Percentiles rank a stretch among this genome's conserved stretches.
Conservation (phyloP, 805 yeast genomes). For the Barnettozyma populi region DNA sequence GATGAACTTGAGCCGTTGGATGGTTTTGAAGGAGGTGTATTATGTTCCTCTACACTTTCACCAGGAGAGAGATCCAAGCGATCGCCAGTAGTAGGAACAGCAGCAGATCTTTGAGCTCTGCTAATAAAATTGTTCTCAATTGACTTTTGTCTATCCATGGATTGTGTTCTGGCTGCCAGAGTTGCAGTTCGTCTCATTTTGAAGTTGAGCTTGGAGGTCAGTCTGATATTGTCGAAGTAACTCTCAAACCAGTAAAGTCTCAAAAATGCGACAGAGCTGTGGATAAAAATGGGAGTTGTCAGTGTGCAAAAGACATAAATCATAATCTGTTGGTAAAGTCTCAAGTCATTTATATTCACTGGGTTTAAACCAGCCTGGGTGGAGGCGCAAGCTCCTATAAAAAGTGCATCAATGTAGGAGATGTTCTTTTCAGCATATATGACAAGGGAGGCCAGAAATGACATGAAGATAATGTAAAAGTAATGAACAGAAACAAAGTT, state of each 20-base stretch:
- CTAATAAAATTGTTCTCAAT: constrained; percentile 11
- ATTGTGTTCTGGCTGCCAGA: constrained; percentile 45
- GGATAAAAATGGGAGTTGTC: constrained; percentile 86
- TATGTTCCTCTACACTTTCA: neutral
- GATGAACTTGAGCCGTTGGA: constrained; percentile 14
- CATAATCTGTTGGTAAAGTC: constrained; percentile 74
- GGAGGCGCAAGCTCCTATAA: constrained; percentile 67
- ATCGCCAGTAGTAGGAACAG: neutral
- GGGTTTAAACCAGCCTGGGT: constrained; percentile 95
- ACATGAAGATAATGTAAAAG: constrained; percentile 55
- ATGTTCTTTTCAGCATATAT: constrained; percentile 68
- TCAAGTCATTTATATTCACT: constrained; percentile 55
- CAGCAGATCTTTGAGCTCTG: constrained; percentile 1
- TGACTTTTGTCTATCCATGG: constrained; percentile 19
- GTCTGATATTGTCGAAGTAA: constrained; percentile 76
- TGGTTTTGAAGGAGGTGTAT: constrained; percentile 2
- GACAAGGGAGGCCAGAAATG: constrained; percentile 65
- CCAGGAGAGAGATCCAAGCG: neutral
- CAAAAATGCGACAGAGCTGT: constrained; percentile 68
- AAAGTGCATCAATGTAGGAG: constrained; percentile 71
- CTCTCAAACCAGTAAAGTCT: constrained; percentile 88
- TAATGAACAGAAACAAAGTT: constrained; percentile 60
- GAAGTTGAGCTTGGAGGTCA: constrained; percentile 69
- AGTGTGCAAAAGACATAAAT: constrained; percentile 58
- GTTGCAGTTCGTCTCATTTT: constrained; percentile 80